A percentile compares a stretch with the other conserved stretches of the same genome.
Evolutionary conservation across 257 asterid species (phyloP).

Genomic region (Penstemon barbatus): DNA sequence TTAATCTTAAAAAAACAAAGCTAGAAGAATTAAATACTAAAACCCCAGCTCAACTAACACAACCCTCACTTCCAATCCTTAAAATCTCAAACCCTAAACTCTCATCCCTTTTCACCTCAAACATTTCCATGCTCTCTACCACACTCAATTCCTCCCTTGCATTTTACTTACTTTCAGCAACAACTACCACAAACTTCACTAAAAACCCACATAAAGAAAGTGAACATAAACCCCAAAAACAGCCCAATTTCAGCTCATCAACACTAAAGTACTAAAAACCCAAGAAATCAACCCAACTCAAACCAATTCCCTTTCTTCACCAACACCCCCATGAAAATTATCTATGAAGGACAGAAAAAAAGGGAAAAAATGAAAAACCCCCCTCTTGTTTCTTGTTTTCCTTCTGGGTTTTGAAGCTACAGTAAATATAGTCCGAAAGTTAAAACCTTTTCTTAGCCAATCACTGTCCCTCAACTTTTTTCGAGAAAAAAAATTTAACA

Average conservation of each 20-base stretch:
- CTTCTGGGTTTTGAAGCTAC: slow-evolving; percentile 33
- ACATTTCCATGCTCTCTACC: slow-evolving; percentile 16
- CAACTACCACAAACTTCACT: slow-evolving; percentile 18
- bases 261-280: slow-evolving; percentile 13
- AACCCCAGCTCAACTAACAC: slow-evolving; percentile 32
- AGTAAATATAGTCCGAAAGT: slow-evolving; percentile 25
- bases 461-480: slow-evolving; percentile 36
- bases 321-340: slow-evolving; percentile 28
- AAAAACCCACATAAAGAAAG: slow-evolving; percentile 25
- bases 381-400: background rate
- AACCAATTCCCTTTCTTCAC: slow-evolving; percentile 21
- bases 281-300: slow-evolving; percentile 25
- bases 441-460: slow-evolving; percentile 26
- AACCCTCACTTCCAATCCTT: slow-evolving; percentile 33
- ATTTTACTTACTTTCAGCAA: slow-evolving; percentile 26
- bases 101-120: slow-evolving; percentile 29
- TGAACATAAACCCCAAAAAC: background rate
- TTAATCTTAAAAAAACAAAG: slow-evolving; percentile 16
- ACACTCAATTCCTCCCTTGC: slow-evolving; percentile 29
- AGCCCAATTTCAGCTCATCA: slow-evolving; percentile 20
- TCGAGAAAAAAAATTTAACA: slow-evolving; percentile 7
- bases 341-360: background rate
- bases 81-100: slow-evolving; percentile 32
- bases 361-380: slow-evolving; percentile 8
- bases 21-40: slow-evolving; percentile 12